These are phyloP conservation scores for Xylaria sp. DNA, from an alignment of 2,329 filamentous ascomycete species.

Conservation along the genomic window DNA sequence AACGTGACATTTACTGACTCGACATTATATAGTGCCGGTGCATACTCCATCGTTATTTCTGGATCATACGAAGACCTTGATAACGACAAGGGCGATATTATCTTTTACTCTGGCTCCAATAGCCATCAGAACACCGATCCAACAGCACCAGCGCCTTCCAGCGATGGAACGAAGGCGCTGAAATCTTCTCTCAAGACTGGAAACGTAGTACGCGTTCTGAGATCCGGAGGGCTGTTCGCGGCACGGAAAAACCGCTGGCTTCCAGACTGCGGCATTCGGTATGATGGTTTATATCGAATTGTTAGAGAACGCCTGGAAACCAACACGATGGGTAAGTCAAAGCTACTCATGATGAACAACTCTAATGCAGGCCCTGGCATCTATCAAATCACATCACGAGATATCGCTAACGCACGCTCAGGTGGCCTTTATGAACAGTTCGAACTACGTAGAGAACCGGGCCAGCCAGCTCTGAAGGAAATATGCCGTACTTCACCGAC, in stretches of 20 bases:
- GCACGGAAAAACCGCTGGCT: slow-evolving; percentile 12
- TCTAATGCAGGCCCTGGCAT: not conserved
- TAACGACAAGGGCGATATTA: slow-evolving; percentile 14
- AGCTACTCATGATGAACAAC: not conserved
- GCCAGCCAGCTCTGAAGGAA: slow-evolving; percentile 22
- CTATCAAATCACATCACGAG: not conserved
- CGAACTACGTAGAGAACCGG: slow-evolving; percentile 21
- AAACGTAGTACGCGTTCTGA: slow-evolving; percentile 33
- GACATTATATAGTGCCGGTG: no score
- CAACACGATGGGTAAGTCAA: slow-evolving; percentile 27
- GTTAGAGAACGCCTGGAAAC: slow-evolving; percentile 1
- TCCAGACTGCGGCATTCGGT: slow-evolving; percentile 31
- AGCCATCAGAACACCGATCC: slow-evolving; percentile 23
- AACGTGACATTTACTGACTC: no score
- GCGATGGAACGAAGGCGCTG: slow-evolving; percentile 26
- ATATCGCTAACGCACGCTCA: slow-evolving; percentile 3
- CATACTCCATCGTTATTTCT: slow-evolving; percentile 34
- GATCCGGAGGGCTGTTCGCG: slow-evolving; percentile 23
- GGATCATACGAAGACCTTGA: slow-evolving; percentile 22
- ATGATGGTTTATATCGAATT: slow-evolving; percentile 35
- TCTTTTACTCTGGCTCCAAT: slow-evolving; percentile 28
- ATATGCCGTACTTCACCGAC: slow-evolving; percentile 26
- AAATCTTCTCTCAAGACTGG: slow-evolving; percentile 20
- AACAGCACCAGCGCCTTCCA: slow-evolving; percentile 14
- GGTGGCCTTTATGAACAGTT: slow-evolving; percentile 36